phyloP scores from a whole-genome alignment of 2,329 filamentous ascomycete genomes.

The Fusarium marasasianum region DNA sequence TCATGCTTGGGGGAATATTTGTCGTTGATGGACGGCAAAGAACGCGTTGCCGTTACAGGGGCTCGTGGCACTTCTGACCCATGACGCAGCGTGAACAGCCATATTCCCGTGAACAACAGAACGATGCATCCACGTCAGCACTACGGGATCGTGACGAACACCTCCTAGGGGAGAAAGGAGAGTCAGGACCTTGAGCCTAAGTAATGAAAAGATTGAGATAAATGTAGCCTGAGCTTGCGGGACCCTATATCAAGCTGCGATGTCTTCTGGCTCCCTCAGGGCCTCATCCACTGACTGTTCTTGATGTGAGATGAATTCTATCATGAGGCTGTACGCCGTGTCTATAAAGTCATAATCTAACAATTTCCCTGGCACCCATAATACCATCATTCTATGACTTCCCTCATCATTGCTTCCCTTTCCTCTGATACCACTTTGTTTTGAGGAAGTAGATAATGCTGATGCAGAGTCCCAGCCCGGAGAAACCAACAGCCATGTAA shows the following conservation, averaged over 20 bases:
- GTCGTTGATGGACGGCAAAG: no score
- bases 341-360: background rate
- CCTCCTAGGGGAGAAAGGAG: no score
- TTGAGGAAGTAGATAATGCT: conserved; percentile 28
- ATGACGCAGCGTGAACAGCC: background rate
- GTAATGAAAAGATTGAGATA: no score
- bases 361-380: background rate
- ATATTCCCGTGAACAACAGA: background rate
- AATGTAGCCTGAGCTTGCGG: no score
- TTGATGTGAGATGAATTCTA: background rate
- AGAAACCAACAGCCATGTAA: conserved; percentile 27
- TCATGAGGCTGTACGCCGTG: background rate
- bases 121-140: no score
- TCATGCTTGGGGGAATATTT: rapidly evolving
- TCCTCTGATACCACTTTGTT: conserved; percentile 10
- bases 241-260: no score
- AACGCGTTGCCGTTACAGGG: no score
- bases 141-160: rapidly evolving
- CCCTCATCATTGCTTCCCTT: background rate
- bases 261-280: no score
- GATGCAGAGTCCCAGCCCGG: conserved; percentile 15
- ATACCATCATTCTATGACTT: rapidly evolving
- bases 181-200: no score
- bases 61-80: no score
- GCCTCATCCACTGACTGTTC: no score